Base-by-base conservation (phyloP, 1,284 basidiomycete species). In the Austroboletus sp. region DNA sequence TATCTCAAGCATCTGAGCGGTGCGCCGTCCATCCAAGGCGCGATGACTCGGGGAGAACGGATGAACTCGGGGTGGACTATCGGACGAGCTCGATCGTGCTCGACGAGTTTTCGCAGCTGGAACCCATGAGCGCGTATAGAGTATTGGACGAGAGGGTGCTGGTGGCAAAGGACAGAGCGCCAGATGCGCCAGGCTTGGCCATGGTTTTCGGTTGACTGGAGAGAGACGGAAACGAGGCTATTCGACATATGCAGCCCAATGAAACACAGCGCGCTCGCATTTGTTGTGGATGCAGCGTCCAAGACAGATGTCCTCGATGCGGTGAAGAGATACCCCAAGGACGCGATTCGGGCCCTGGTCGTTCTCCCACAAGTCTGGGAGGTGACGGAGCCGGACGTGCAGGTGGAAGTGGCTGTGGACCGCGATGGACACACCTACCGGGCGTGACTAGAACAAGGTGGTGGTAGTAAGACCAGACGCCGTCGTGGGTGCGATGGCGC, bases 401-500 rank as follows among this genome's bases (percentile, higher is more conserved):
- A 7, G 4, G 32, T 30, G 11, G 41, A 2, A 3, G 33, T 50
- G 25, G 26, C 56, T 10, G 16, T 58, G 2, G 58, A 62, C 25
- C 4, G 10, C 0, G 40, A n/a, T n/a, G 50, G 52, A 12, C 48
- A 64, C 13, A 56, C 53, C 11, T 55, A 61, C 27, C 38, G 39
- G 4, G 60, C 33, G 6, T 61, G 61, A 36, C 17, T 61, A 52
- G 32, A 48, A 9, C 6, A 53, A 40, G 29, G 45, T 57, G 8
- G 55, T 57, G 1, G 53, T 63, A 4, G 60, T 71, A 3, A 57
- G 70, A 7, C 70, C 71, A 0, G 70, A 72, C 46, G 67, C 66
- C 3, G 60, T 66, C 1, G 51, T 66, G 6, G 70, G 70, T 10
- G 70, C 61, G 0, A 53, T 70, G 4, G 58, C 66, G 15, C 51